Evolutionary conservation across 768 basidiomycete species (phyloP), one percentile per base, ranked within the genome.

Genomic region (Boletus insuetus): DNA sequence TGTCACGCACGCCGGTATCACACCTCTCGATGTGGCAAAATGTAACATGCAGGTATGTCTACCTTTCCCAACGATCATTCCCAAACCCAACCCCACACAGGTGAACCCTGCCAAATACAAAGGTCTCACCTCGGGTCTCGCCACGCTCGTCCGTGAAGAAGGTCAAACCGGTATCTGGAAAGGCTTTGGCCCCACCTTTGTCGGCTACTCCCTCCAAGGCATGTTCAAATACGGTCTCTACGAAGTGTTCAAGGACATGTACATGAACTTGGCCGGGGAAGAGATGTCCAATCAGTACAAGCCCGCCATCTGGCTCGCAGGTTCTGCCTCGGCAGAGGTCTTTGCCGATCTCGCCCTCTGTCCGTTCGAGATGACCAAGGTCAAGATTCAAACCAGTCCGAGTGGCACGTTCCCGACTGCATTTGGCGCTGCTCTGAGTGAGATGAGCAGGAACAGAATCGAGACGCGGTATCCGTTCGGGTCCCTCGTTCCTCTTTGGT

Each of bases 201-300:
- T 96, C 74, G 94, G 95, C 59, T 95, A 95, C 79, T 91, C 92
- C 11, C 82, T 94, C 66, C 95, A 97, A 77, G 95, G 95, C 71
- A 87, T 94, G 84, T 94, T 96, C 88, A 98, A 98, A 77, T 97
- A 92, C 73, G 95, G 95, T 78, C 90, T 95, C 72, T 97, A 97
- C 73, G 94, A 98, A 76, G 73, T 89, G 69, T 98, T 95, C 89
- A 98, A 96, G 81, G 94, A 97, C 73, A 55, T 69, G 60, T 95
- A 94, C 82, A 85, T 85, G 81, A 94, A 94, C 82, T 69, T 87
- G 61, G 86, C 92, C 58, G 94, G 94, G 49, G 86, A 95, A 73
- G 90, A 93, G 70, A 32, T 82, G 40, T 71, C 89, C 24, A 73
- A 81, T 52, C 85, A 91, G 64, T 92, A 91, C 83, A 91, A 91